Evolutionary conservation across 768 basidiomycete species (phyloP), one percentile per base, ranked within the genome.

Genomic region (Tricholoma hemisulphureum): DNA sequence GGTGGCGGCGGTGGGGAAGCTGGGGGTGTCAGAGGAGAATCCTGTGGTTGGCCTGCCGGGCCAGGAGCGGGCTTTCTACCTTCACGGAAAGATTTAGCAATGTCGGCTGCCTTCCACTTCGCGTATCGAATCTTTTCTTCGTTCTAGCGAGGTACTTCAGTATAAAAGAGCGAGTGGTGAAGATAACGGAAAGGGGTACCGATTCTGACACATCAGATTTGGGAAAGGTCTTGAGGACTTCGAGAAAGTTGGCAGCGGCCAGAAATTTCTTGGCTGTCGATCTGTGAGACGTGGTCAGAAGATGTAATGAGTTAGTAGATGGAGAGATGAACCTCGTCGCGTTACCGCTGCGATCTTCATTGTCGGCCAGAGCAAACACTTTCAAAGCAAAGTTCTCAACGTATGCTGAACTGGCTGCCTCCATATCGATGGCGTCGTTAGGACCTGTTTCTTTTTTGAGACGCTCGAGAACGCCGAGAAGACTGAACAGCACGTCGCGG

Each of bases 61-160:
- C 93, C 96, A 2, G 95, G 83, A 1, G 77, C 74, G 9, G 96
- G 95, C 63, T 81, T 84, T 20, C 91, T 83, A 4, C 97, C 95
- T 71, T 98, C 96, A n/a, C 95, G 86, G 67, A 95, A 83, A 1
- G 96, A 95, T 71, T 92, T 98, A 16, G 92, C 86, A 18, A 98
- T 95, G 60, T 97, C 94, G 11, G 90, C 88, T 34, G 96, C 96
- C 71, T 98, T 98, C 95, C 97, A 99, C 71, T 97, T 93, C 4
- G 95, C 84, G 73, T 98, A 99, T 56, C 85, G 87, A 32, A 96
- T 84, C 73, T 97, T 98, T 61, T 90, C 90, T 63, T 87, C 87
- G 60, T 85, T 84, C 93, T 96, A 62, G 18, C 29, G 2, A 8
- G 50, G 23, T 32, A 28, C 57, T 18, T 57, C 23, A 56, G 46